Base-by-base conservation (phyloP, 176 grass and related monocot species). In the Musa beccarii region DNA sequence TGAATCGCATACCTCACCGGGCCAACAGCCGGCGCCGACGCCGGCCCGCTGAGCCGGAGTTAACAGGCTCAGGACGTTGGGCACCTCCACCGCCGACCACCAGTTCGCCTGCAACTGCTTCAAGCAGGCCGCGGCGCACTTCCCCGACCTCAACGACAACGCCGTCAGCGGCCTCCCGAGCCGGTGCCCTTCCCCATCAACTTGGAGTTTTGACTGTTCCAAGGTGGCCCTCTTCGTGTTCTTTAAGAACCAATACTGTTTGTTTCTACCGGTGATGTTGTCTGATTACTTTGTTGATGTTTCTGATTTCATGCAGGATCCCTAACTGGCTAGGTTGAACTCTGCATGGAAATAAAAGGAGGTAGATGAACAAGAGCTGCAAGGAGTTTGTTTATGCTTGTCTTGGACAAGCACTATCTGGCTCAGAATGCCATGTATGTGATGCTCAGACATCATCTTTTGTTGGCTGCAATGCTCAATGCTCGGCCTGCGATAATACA, bases 1-100 rank as follows among this genome's bases (percentile, higher is more conserved):
- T 89, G 90, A 71, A 68, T 83, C 1, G 52, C 64, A 51, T 93
- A 87, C 87, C 56, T 92, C 54, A 92, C 84, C 2, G 82, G 90
- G 10, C 68, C 68, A 80, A 69, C 79, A 76, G 49, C 66, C 77
- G 59, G 49, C 57, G 2, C 90, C 77, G 59, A 49, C 57, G 2
- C 90, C 90, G 34, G 23, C 29, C 0, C 87, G 87, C 77, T 89
- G 90, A 62, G 49, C 26, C 51, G 87, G 90, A 43, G 82, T 87
- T 68, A 83, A 22, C 73, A 61, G 49, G 21, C 71, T 92, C n/a
- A 65, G 72, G 74, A 49, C 5, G 19, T 63, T 87, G 73, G 83
- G 78, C 21, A 10, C 29, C 9, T 72, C 69, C 55, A 80, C 86
- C 53, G 49, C 12, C 21, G 89, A 92, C 69, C 59, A 68, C 67